Conservation (phyloP, 306 rosid genomes). For the Cucurbita pepo region DNA sequence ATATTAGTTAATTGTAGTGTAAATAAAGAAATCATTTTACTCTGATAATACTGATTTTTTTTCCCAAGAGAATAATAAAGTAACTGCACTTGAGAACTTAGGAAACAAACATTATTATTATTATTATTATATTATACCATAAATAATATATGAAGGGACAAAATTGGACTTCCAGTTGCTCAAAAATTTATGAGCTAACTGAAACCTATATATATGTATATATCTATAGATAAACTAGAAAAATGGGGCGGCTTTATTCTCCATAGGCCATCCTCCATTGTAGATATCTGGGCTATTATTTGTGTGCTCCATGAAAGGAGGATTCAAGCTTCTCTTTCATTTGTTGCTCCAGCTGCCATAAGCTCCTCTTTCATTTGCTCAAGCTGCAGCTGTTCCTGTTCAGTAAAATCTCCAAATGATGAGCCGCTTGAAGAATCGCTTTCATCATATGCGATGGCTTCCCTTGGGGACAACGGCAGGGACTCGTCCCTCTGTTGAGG, state of each 20-base stretch:
- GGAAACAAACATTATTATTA: not conserved
- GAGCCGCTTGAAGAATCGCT: constrained; percentile 86
- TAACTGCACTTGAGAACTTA: not conserved
- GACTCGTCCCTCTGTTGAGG: constrained; percentile 79
- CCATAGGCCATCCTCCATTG: not conserved
- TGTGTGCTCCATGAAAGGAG: no score
- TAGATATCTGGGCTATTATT: not conserved
- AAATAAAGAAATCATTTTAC: no score
- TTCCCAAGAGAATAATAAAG: no score
- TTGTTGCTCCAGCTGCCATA: not conserved
- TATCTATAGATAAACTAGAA: not conserved
- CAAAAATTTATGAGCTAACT: not conserved
- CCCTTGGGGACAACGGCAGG: constrained; percentile 74
- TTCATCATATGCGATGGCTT: constrained; percentile 52
- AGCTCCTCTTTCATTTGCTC: not conserved
- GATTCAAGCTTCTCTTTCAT: no score
- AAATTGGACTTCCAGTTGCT: not conserved
- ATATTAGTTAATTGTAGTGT: no score
- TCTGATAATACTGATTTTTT: no score
- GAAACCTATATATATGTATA: not conserved
- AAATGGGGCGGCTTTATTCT: not conserved
- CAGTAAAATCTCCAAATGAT: constrained; percentile 81
- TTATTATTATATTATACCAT: constrained; percentile 5
- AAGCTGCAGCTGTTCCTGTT: constrained; percentile 18
- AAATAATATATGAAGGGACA: constrained; percentile 12